Evolutionary conservation across 139 green algal genomes (phyloP), one percentile per base, ranked within the genome.

Genomic region (Edaphochlamys debaryana): DNA sequence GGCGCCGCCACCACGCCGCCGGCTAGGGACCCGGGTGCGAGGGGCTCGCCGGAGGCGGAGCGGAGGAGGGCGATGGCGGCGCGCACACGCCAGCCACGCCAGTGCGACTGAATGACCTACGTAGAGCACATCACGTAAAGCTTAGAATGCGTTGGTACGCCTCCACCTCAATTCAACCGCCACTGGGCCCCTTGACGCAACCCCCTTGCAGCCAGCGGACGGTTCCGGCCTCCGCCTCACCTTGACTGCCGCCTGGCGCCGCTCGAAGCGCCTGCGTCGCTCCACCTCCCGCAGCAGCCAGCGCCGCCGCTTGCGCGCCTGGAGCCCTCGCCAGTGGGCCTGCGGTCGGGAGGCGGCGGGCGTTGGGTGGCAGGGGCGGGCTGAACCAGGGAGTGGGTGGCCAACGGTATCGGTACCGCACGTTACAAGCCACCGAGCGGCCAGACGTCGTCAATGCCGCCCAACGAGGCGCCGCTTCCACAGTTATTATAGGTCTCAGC

Each of bases 1-100:
- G 76, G 76, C 42, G 76, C 76, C 8, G 76, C 76, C 17, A 82
- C 76, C 0, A 66, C 76, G 42, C 76, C 76, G 41, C 76, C 60
- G 6, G 76, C 76, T 7, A 82, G 60, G 15, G n/a, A 48, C 19
- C 76, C 76, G 6, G 63, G 63, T 3, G 23, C 29, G 2, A 82
- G 62, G 9, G 76, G 41, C 7, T 23, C 32, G 19, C n/a, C 74
- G 40, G 29, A 5, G 38, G 34, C 34, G 22, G 27, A 11, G 5
- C 76, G 76, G 32, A 64, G 27, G 4, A 32, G 32, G 6, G 42
- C 63, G 2, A 82, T 13, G 27, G 42, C 42, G 22, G n/a, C 25
- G 3, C 76, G 62, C n/a, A 82, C 76, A 36, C 58, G 41, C 76
- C 76, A 82, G 40, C 76, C 76, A 29, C 76, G 62, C 32, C n/a